phyloP scores from a whole-genome alignment of 2,329 filamentous ascomycete genomes.

The Delphinella strobiligena region DNA sequence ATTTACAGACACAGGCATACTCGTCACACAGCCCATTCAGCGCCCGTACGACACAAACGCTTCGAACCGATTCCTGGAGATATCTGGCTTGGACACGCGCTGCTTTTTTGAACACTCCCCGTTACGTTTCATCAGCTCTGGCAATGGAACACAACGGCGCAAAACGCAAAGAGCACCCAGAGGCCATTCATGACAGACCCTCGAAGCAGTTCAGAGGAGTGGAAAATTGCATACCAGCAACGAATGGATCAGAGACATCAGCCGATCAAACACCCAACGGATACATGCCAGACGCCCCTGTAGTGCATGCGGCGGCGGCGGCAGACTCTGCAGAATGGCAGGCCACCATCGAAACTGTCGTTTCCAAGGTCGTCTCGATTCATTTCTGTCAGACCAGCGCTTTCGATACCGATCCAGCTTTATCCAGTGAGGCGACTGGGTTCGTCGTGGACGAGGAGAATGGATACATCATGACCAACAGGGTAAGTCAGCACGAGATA shows the following conservation, averaged over 20 bases:
- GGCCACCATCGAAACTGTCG: conserved; percentile 84
- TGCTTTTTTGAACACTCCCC: neutral
- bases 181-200: conserved; percentile 19
- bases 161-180: conserved; percentile 24
- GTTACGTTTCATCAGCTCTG: neutral
- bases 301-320: conserved; percentile 33
- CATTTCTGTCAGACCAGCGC: conserved; percentile 96
- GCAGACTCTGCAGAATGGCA: conserved; percentile 80
- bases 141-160: conserved; percentile 9
- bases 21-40: too few species aligned
- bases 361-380: conserved; percentile 94
- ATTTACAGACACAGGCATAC: neutral
- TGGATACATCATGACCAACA: conserved; percentile 51
- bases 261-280: conserved; percentile 22
- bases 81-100: neutral
- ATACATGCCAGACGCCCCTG: conserved; percentile 24
- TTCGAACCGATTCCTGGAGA: neutral
- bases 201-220: conserved; percentile 19
- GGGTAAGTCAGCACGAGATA: conserved; percentile 16
- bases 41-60: too few species aligned
- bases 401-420: conserved; percentile 91
- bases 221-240: conserved; percentile 11
- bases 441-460: conserved; percentile 93
- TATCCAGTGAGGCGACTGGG: conserved; percentile 90
- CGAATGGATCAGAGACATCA: conserved; percentile 19